These are phyloP conservation scores for Chalciporus piperatus DNA, from an alignment of 768 basidiomycete species.

Conservation along the genomic window DNA sequence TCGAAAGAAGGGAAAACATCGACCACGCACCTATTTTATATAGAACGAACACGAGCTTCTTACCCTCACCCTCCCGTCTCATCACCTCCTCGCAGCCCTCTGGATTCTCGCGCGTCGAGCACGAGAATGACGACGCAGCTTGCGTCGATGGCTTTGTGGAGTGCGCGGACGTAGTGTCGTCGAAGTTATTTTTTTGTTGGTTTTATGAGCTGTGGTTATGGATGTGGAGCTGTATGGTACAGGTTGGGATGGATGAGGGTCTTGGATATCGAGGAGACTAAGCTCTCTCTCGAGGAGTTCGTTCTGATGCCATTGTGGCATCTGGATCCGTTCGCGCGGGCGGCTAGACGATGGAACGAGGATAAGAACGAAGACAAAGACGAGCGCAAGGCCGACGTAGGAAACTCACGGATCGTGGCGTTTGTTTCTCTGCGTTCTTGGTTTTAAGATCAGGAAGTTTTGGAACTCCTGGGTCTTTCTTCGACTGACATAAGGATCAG, in stretches of 20 bases:
- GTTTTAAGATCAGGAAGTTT: conserved; percentile 73
- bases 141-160: conserved; percentile 92
- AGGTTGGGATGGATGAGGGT: background rate
- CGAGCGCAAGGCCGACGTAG: too few species aligned
- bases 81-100: conserved; percentile 94
- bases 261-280: conserved; percentile 38
- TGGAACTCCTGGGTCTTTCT: conserved; percentile 90
- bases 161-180: conserved; percentile 69
- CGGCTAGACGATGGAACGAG: background rate
- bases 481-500: conserved; percentile 43
- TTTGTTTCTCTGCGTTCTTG: conserved; percentile 50
- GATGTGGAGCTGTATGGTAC: conserved; percentile 28
- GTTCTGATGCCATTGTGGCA: conserved; percentile 67
- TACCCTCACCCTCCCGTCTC: conserved; percentile 80
- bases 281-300: too few species aligned
- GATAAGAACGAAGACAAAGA: too few species aligned
- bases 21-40: conserved; percentile 85
- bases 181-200: conserved; percentile 70
- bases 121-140: conserved; percentile 89
- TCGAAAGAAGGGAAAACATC: too few species aligned
- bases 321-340: conserved; percentile 43
- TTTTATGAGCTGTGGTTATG: conserved; percentile 37
- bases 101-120: conserved; percentile 92
- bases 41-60: conserved; percentile 90
- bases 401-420: conserved; percentile 27